Percentiles rank a stretch among this genome's conserved stretches.
Evolutionary conservation across 2,329 filamentous ascomycete species (phyloP).

Genomic region (Botrytis tulipae): DNA sequence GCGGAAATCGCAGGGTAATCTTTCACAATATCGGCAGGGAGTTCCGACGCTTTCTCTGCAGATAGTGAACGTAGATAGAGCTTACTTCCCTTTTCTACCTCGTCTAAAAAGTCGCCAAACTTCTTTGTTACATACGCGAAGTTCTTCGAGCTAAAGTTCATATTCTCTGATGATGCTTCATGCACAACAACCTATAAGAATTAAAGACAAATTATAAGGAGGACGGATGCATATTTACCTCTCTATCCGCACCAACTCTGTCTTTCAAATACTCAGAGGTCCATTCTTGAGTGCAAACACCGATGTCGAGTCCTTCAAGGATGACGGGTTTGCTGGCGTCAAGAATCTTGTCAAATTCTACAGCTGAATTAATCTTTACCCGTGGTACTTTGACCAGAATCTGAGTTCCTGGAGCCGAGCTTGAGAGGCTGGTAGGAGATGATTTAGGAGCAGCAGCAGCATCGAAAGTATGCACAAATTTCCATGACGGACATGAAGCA

Average conservation of each 20-base stretch:
- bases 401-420: neutral
- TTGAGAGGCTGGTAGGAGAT: neutral
- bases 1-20: slow-evolving; percentile 69
- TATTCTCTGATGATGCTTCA: slow-evolving; percentile 59
- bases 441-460: neutral
- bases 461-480: slow-evolving; percentile 29
- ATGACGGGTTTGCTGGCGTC: slow-evolving; percentile 59
- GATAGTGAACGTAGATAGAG: slow-evolving; percentile 81
- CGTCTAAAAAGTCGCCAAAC: slow-evolving; percentile 65
- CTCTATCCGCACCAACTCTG: slow-evolving; percentile 58
- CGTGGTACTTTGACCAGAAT: slow-evolving; percentile 48
- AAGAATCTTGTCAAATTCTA: slow-evolving; percentile 61
- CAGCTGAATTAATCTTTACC: slow-evolving; percentile 49
- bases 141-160: slow-evolving; percentile 83
- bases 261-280: slow-evolving; percentile 64
- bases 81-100: slow-evolving; percentile 56
- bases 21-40: slow-evolving; percentile 64
- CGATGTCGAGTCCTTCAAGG: slow-evolving; percentile 64
- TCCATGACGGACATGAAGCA: slow-evolving; percentile 25
- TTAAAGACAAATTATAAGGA: slow-evolving; percentile 25
- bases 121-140: slow-evolving; percentile 70
- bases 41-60: slow-evolving; percentile 61
- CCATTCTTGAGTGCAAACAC: slow-evolving; percentile 67
- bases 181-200: slow-evolving; percentile 66
- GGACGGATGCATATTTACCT: slow-evolving; percentile 45